A percentile compares a stretch with the other conserved stretches of the same genome.
Conservation (phyloP, 2,329 filamentous ascomycete genomes). For the Exophiala lecanii-corni region DNA sequence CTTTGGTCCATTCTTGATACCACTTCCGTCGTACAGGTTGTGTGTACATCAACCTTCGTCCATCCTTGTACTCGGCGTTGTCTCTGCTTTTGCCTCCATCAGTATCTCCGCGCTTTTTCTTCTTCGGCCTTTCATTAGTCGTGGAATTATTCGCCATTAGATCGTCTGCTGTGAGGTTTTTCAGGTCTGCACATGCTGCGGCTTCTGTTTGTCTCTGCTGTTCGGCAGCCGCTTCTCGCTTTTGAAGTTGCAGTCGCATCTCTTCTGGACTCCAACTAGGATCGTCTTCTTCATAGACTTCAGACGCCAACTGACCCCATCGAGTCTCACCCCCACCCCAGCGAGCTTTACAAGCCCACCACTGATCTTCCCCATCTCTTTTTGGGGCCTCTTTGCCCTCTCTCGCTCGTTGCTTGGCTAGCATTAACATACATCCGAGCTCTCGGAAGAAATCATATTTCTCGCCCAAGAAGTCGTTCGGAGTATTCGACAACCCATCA, state of each 20-base stretch:
- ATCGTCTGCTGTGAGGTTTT: constrained; percentile 21
- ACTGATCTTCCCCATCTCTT: constrained; percentile 51
- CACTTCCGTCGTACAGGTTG: constrained; percentile 24
- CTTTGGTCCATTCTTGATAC: constrained; percentile 25
- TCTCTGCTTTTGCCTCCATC: constrained; percentile 6
- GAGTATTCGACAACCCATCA: constrained; percentile 10
- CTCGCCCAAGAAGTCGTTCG: constrained; percentile 30
- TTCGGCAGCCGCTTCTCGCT: constrained; percentile 18
- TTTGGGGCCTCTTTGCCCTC: constrained; percentile 48
- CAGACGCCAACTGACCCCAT: constrained; percentile 29
- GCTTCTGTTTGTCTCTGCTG: constrained; percentile 16
- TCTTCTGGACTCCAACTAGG: constrained; percentile 34
- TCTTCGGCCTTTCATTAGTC: constrained; percentile 28
- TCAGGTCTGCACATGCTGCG: constrained; percentile 12
- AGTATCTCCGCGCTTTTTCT: constrained; percentile 23
- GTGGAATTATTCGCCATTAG: constrained; percentile 15
- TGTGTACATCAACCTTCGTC: constrained; percentile 22
- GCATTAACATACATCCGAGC: constrained; percentile 51
- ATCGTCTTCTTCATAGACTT: constrained; percentile 26
- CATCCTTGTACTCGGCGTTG: constrained; percentile 23
- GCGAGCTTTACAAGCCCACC: constrained; percentile 55
- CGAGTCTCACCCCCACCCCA: constrained; percentile 50
- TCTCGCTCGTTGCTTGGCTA: constrained; percentile 58
- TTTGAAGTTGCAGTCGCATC: constrained; percentile 24
- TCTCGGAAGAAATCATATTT: constrained; percentile 55